A percentile compares a stretch with the other conserved stretches of the same genome.
Conservation (phyloP, 1,284 basidiomycete species). For the Cutaneotrichosporon spelunceum region DNA sequence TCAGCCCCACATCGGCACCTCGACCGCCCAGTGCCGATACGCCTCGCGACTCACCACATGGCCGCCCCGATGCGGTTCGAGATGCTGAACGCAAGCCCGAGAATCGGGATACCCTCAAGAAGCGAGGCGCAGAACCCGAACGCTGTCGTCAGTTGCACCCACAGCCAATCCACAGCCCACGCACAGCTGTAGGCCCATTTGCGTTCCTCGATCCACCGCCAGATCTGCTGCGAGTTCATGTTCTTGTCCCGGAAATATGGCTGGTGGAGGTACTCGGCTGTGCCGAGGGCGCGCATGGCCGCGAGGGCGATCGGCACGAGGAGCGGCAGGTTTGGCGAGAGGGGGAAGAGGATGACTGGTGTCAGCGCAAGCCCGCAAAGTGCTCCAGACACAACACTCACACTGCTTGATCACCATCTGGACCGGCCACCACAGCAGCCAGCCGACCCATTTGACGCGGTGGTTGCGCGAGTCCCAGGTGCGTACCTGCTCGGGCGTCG, state of each 20-base stretch:
- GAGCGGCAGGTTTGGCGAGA: slow-evolving; percentile 65
- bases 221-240: slow-evolving; percentile 66
- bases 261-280: slow-evolving; percentile 66
- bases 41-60: slow-evolving; percentile 62
- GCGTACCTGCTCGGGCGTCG: slow-evolving; percentile 32
- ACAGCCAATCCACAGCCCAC: slow-evolving; percentile 35
- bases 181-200: slow-evolving; percentile 80
- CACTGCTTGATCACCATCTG: slow-evolving; percentile 58
- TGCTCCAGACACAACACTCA: slow-evolving; percentile 31
- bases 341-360: slow-evolving; percentile 64
- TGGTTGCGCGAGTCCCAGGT: slow-evolving; percentile 26
- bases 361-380: slow-evolving; percentile 7
- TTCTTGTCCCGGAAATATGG: slow-evolving; percentile 76
- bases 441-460: slow-evolving; percentile 41
- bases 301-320: slow-evolving; percentile 65
- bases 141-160: slow-evolving; percentile 52
- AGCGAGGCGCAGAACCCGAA: slow-evolving; percentile 78
- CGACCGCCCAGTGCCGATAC: not conserved
- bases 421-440: slow-evolving; percentile 57
- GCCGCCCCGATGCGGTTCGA: slow-evolving; percentile 82
- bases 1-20: not conserved
- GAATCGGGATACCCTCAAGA: slow-evolving; percentile 70
- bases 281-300: slow-evolving; percentile 65
- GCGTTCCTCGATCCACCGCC: slow-evolving; percentile 75
- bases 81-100: slow-evolving; percentile 73